phyloP scores from a whole-genome alignment of 225 moss, liverwort and hornwort species.

The Bryoerythrophyllum caledonicum region DNA sequence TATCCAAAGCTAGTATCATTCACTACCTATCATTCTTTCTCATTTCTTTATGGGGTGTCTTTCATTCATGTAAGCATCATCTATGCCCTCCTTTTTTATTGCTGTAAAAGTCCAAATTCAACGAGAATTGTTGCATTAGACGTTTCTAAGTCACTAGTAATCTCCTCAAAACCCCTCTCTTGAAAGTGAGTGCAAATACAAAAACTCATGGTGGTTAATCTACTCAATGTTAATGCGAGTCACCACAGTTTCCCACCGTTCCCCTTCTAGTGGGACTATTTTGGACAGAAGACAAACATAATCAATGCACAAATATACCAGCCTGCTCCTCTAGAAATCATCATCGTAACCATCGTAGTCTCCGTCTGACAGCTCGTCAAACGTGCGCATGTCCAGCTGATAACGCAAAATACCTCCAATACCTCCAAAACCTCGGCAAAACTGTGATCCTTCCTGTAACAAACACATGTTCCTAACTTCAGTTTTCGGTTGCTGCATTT shows the following conservation, averaged over 20 bases:
- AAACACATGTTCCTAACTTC: neutral
- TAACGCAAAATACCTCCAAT: conserved; percentile 76
- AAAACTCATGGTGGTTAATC: conserved; percentile 26
- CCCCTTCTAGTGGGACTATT: too few species aligned
- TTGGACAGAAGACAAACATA: neutral
- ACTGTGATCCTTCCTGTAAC: conserved; percentile 67
- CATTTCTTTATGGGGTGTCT: too few species aligned
- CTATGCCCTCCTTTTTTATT: too few species aligned
- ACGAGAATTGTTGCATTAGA: too few species aligned
- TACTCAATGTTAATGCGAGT: conserved; percentile 35
- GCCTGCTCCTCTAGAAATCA: conserved; percentile 37
- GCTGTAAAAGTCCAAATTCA: too few species aligned
- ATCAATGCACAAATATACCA: neutral
- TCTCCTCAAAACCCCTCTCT: conserved; percentile 18
- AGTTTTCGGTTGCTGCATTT: neutral
- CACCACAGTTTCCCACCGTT: conserved; percentile 9
- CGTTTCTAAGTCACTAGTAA: neutral
- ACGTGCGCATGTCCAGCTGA: conserved; percentile 72
- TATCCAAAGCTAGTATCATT: too few species aligned
- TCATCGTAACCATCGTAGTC: conserved; percentile 51
- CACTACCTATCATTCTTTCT: too few species aligned
- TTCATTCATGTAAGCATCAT: too few species aligned
- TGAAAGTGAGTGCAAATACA: conserved; percentile 18
- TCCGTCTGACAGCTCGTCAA: conserved; percentile 64
- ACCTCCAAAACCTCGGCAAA: conserved; percentile 82